Evolutionary conservation across 805 yeast species (phyloP), one percentile per base, ranked within the genome.

Genomic region (Clavispora carvajalis): DNA sequence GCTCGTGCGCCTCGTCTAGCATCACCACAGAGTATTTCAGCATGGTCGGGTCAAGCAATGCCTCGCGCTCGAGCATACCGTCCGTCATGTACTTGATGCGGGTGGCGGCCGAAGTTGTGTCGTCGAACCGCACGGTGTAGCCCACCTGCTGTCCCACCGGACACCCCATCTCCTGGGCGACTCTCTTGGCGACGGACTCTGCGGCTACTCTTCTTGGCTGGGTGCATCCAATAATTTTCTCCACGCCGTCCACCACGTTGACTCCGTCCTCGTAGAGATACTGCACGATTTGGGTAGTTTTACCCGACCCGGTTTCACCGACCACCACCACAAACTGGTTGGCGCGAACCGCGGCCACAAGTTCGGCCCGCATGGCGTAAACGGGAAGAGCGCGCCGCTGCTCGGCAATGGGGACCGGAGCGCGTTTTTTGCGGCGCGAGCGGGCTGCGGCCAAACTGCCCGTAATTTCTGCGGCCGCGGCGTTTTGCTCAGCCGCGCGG

Each of bases 1-100:
- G 73, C 62, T 93, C 99, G 66, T 93, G 99, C 0, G 98, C 98
- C 62, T 91, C 99, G 65, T 93, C 99, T 43, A 93, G 69, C 89
- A 93, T 86, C 3, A 93, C 78, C 2, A 85, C 93, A 0, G 95
- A 79, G 55, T 93, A 93, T 44, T 68, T 74, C 11, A 73, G 69
- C 77, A 93, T 77, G 19, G 69, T 65, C 0, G 96, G 91, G 58
- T 93, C 98, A 15, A 74, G 63, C 36, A 91, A 63, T 4, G 95
- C 91, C 61, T 93, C 99, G 46, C 91, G 71, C 54, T 90, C 80
- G 13, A 93, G 71, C 86, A 91, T 90, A 69, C 99, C 99, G 63
- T 93, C 99, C 0, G 99, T 93, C 95, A 93, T 80, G 59, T 90
- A 93, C 63, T 89, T 86, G 43, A 93, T 81, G 29, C 68, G 68